phyloP scores from a whole-genome alignment of 805 yeast species.

The Candida verbasci region DNA sequence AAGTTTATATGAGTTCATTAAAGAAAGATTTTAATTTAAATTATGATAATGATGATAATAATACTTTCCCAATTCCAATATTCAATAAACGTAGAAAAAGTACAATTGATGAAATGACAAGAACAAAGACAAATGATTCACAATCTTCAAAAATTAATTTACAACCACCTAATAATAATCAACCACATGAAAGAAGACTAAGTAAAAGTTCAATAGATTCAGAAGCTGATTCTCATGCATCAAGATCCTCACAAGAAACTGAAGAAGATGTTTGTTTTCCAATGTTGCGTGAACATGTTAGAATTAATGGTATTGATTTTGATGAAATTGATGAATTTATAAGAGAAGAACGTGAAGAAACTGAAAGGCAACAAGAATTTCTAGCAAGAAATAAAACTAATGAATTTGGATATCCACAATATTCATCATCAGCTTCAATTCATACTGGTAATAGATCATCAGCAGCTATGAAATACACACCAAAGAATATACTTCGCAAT shows the following conservation, averaged over 20 bases:
- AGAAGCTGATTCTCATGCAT: slow-evolving; percentile 68
- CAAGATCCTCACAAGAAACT: slow-evolving; percentile 81
- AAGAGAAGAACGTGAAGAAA: slow-evolving; percentile 53
- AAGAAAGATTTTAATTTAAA: slow-evolving; percentile 17
- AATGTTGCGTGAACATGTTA: slow-evolving; percentile 60
- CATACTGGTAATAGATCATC: slow-evolving; percentile 6
- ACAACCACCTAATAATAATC: slow-evolving; percentile 8
- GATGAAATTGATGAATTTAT: slow-evolving; percentile 85
- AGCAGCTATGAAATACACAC: slow-evolving; percentile 64
- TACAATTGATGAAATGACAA: slow-evolving; percentile 32
- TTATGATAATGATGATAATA: slow-evolving; percentile 15
- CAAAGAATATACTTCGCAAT: slow-evolving; percentile 33
- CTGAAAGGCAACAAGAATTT: slow-evolving; percentile 18
- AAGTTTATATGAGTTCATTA: slow-evolving; percentile 11
- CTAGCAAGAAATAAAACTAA: slow-evolving; percentile 17
- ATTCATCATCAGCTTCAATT: background rate
- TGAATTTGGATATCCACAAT: slow-evolving; percentile 4
- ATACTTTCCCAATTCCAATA: slow-evolving; percentile 11
- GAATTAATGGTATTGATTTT: slow-evolving; percentile 79
- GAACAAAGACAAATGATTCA: slow-evolving; percentile 22
- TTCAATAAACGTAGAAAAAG: slow-evolving; percentile 17
- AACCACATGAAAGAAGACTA: slow-evolving; percentile 24
- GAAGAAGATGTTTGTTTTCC: slow-evolving; percentile 99
- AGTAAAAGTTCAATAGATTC: slow-evolving; percentile 45
- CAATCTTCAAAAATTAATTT: slow-evolving; percentile 9